Conservation (phyloP, 2,329 filamentous ascomycete species). For the Fusarium sp. region DNA sequence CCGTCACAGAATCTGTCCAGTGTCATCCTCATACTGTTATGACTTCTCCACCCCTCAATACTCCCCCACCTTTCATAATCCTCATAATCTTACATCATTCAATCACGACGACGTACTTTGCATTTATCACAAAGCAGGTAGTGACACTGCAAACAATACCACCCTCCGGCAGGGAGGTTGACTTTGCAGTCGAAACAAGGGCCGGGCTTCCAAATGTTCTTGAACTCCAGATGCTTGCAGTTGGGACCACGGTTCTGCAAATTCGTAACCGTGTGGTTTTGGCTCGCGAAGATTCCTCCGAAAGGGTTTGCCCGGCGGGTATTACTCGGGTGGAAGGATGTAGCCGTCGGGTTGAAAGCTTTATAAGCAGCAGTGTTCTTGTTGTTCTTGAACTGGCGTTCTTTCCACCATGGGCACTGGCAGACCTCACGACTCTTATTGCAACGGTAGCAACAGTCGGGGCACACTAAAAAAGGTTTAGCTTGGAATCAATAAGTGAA, state of each 20-base stretch:
- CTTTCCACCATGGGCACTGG: constrained; percentile 13
- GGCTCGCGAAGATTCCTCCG: neutral
- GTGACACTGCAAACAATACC: neutral
- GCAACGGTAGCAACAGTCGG: constrained; percentile 21
- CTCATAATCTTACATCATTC: neutral
- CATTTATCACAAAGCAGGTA: neutral
- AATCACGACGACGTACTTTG: neutral
- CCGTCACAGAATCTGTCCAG: no score
- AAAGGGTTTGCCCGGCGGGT: neutral
- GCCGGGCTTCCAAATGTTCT: neutral
- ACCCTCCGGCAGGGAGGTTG: neutral
- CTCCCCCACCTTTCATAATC: no score
- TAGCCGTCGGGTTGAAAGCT: neutral
- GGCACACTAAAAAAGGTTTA: neutral
- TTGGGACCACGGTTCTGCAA: no score
- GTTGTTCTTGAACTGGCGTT: neutral
- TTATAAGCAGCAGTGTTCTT: neutral
- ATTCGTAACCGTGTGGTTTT: no score
- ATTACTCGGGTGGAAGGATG: neutral
- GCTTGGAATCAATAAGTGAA: neutral
- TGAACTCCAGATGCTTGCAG: neutral
- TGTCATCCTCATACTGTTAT: no score
- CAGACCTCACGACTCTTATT: neutral
- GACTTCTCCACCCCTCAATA: no score
- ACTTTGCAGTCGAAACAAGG: neutral